A percentile compares a stretch with the other conserved stretches of the same genome.
phyloP scores from a whole-genome alignment of 2,329 filamentous ascomycete genomes.

The Microdochium trichocladiopsis region DNA sequence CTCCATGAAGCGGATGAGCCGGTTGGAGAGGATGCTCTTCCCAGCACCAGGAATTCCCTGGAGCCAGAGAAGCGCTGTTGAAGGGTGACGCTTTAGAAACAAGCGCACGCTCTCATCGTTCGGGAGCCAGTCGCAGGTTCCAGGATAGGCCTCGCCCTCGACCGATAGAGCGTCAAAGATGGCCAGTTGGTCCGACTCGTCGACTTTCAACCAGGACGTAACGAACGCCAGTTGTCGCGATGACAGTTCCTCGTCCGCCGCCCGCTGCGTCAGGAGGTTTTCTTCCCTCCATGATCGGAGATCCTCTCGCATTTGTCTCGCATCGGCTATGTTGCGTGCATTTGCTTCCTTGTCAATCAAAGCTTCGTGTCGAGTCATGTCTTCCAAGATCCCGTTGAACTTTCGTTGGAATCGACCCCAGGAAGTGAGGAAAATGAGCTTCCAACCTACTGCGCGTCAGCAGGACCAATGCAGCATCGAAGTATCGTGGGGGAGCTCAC shows the following conservation, averaged over 20 bases:
- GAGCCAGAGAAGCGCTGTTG: slow-evolving; percentile 18
- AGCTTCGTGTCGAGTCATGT: slow-evolving; percentile 19
- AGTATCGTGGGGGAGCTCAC: slow-evolving; percentile 10
- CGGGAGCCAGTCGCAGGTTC: slow-evolving; percentile 25
- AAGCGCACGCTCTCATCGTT: slow-evolving; percentile 14
- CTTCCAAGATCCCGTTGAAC: slow-evolving; percentile 24
- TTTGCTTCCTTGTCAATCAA: slow-evolving; percentile 25
- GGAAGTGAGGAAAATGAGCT: slow-evolving; percentile 23
- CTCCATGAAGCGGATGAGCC: slow-evolving; percentile 20
- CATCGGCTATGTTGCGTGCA: slow-evolving; percentile 18
- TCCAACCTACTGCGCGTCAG: slow-evolving; percentile 19
- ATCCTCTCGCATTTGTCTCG: slow-evolving; percentile 11
- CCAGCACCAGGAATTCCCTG: slow-evolving; percentile 26
- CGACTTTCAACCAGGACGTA: slow-evolving; percentile 18
- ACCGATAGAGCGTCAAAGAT: slow-evolving; percentile 18
- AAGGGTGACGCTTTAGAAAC: slow-evolving; percentile 14
- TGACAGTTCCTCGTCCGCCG: slow-evolving; percentile 13
- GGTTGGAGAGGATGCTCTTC: slow-evolving; percentile 24
- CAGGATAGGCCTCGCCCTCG: slow-evolving; percentile 16
- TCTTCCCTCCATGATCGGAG: slow-evolving; percentile 16
- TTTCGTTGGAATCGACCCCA: slow-evolving; percentile 29
- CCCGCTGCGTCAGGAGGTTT: slow-evolving; percentile 7
- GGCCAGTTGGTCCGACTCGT: slow-evolving; percentile 20
- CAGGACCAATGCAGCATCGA: not conserved
- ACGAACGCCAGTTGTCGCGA: slow-evolving; percentile 16